These are phyloP conservation scores for Xerocomellus amylosporus DNA, from an alignment of 768 basidiomycete species.

Conservation along the genomic window DNA sequence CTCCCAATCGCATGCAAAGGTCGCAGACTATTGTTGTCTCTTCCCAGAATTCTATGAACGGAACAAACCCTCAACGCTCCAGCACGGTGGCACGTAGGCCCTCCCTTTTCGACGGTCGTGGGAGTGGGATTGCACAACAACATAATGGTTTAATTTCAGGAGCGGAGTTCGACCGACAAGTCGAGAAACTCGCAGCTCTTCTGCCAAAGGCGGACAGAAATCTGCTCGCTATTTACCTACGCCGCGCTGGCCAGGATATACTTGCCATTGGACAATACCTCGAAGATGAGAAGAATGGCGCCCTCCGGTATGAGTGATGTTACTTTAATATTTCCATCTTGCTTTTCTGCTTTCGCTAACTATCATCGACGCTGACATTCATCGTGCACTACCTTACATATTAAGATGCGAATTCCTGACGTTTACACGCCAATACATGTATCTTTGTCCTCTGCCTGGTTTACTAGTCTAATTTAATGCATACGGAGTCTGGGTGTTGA, in stretches of 20 bases:
- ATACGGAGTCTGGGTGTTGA: neutral
- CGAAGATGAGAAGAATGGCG: slow-evolving; percentile 79
- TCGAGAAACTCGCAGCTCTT: slow-evolving; percentile 67
- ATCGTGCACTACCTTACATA: slow-evolving; percentile 14
- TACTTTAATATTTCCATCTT: neutral
- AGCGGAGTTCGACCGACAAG: slow-evolving; percentile 60
- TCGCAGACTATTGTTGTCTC: slow-evolving; percentile 63
- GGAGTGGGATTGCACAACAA: slow-evolving; percentile 12
- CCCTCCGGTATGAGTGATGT: slow-evolving; percentile 40
- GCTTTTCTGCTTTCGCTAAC: slow-evolving; percentile 6
- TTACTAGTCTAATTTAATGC: slow-evolving; percentile 19
- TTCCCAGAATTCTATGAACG: slow-evolving; percentile 26
- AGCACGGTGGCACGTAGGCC: slow-evolving; percentile 30
- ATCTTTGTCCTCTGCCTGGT: slow-evolving; percentile 17
- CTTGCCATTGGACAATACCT: slow-evolving; percentile 84
- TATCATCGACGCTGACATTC: slow-evolving; percentile 13
- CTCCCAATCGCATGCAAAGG: slow-evolving; percentile 57
- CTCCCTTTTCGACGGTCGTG: slow-evolving; percentile 30
- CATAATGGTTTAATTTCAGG: slow-evolving; percentile 8
- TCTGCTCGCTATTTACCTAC: slow-evolving; percentile 68
- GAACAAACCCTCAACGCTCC: slow-evolving; percentile 26
- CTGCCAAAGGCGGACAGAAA: slow-evolving; percentile 70
- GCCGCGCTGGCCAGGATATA: slow-evolving; percentile 74
- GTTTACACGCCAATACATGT: slow-evolving; percentile 19
- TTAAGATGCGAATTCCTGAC: slow-evolving; percentile 1